phyloP scores from a whole-genome alignment of 352 stramenopile genomes.

The Globisporangium viniferum region DNA sequence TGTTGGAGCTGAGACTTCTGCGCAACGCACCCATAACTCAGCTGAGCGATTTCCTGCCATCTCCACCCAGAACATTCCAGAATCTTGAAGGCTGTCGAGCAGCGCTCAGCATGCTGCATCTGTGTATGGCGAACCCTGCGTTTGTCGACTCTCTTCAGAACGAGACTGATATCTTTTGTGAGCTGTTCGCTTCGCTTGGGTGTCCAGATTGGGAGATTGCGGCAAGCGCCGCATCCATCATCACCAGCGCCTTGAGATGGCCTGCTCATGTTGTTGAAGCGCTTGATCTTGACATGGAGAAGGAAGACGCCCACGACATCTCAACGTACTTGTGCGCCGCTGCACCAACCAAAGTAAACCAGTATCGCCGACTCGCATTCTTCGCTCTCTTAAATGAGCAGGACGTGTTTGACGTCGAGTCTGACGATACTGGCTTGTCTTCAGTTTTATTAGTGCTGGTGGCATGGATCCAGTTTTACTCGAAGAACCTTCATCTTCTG shows the following conservation, averaged over 20 bases:
- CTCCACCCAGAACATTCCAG: background rate
- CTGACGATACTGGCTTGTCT: constrained; percentile 12
- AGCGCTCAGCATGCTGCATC: constrained; percentile 2
- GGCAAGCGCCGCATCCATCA: background rate
- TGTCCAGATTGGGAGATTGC: constrained; percentile 15
- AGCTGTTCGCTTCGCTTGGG: constrained; percentile 19
- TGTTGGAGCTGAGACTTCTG: constrained; percentile 1
- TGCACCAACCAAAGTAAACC: background rate
- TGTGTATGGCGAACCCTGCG: constrained; percentile 3
- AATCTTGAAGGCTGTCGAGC: background rate
- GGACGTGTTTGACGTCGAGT: constrained; percentile 4
- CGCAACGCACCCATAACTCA: background rate
- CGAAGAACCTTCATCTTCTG: constrained; percentile 20
- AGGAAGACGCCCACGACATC: background rate
- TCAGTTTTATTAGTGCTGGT: constrained; percentile 25
- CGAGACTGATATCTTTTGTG: constrained; percentile 16
- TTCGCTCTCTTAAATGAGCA: constrained; percentile 16
- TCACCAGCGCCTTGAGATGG: background rate
- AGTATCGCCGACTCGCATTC: constrained; percentile 16
- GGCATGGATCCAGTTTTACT: constrained; percentile 30
- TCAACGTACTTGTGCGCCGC: constrained; percentile 1
- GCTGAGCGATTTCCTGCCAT: constrained; percentile 4
- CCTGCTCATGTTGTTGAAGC: background rate
- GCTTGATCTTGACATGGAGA: background rate
- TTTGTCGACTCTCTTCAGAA: constrained; percentile 12